Evolutionary conservation across 257 asterid species (phyloP), one percentile per base, ranked within the genome.

Genomic region (Capsicum pubescens): DNA sequence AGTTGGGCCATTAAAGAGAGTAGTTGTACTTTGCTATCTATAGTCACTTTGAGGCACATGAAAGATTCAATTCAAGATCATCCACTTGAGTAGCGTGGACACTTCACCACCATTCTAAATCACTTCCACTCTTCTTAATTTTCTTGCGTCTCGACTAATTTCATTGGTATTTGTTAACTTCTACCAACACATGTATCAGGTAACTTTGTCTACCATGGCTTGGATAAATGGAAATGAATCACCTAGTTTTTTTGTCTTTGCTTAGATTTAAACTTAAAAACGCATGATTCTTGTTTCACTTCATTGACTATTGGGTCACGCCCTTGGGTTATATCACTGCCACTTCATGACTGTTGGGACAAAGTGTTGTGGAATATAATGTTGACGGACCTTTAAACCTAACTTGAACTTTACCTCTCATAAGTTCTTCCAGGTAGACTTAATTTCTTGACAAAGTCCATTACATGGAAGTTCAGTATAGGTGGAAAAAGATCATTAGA

Each of bases 11-110:
- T 86, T 83, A 86, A 86, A 42, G 42, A 3, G 44, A 17, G 83
- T 80, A n/a, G 88, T 60, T 83, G 60, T 39, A 5, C 52, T 85
- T 79, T 63, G 83, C 88, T 59, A 54, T 82, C 83, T 82, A 2
- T 26, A 21, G 79, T 82, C 83, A 63, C 61, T 55, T 8, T 54
- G 50, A 70, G 71, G 21, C 42, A 39, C 67, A 79, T 42, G 86
- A 83, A 68, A 11, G 44, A 8, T 36, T 46, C 13, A 48, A 70
- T 72, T 26, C 69, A 55, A 67, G 72, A 46, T 35, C 82, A 57
- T 68, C 82, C 60, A 67, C 58, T 48, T 36, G 21, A 8, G 9
- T 57, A 7, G 42, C 32, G 3, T 79, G n/a, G 39, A 64, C 67
- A 67, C 64, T 42, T 6, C 84, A 67, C 7, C 83, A 67, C 66